Conservation (phyloP, 441 rosid genomes). For the Populus hybrid region DNA sequence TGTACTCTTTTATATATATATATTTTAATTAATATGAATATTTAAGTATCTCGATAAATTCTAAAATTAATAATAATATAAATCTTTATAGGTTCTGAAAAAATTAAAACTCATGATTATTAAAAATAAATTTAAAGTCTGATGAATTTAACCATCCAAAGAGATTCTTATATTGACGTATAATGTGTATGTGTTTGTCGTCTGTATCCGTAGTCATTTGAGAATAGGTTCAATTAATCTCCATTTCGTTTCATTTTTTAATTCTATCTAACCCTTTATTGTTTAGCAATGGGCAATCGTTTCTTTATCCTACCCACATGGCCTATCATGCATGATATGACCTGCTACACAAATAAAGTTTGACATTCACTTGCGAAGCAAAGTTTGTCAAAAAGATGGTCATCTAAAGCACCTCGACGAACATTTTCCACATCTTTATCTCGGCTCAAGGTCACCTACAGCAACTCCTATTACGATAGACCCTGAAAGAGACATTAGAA, state of each 20-base stretch:
- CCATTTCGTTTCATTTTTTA: background rate
- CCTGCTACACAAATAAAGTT: conserved; percentile 26
- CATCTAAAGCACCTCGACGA: conserved; percentile 6
- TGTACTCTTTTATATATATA: too few relatives aligned
- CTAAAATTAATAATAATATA: rapidly evolving
- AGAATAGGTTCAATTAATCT: background rate
- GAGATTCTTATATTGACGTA: too few relatives aligned
- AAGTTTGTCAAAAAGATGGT: conserved; percentile 29
- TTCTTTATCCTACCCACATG: conserved; percentile 21
- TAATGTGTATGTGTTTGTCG: background rate
- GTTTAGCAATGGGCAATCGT: background rate
- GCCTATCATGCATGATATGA: conserved; percentile 17
- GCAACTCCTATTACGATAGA: conserved; percentile 2
- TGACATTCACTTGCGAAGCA: conserved; percentile 25
- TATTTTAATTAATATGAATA: too few relatives aligned
- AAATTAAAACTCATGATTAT: too few relatives aligned
- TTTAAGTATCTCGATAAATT: rapidly evolving
- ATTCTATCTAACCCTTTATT: background rate
- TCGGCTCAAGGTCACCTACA: conserved; percentile 23
- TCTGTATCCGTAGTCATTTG: background rate
- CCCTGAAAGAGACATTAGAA: conserved; percentile 23
- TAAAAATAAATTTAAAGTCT: too few relatives aligned
- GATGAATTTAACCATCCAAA: too few relatives aligned
- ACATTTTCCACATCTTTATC: conserved; percentile 22
- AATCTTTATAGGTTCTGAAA: rapidly evolving